phyloP scores from a whole-genome alignment of 192 early-diverging fungal genomes.

The Mortierella alpina region DNA sequence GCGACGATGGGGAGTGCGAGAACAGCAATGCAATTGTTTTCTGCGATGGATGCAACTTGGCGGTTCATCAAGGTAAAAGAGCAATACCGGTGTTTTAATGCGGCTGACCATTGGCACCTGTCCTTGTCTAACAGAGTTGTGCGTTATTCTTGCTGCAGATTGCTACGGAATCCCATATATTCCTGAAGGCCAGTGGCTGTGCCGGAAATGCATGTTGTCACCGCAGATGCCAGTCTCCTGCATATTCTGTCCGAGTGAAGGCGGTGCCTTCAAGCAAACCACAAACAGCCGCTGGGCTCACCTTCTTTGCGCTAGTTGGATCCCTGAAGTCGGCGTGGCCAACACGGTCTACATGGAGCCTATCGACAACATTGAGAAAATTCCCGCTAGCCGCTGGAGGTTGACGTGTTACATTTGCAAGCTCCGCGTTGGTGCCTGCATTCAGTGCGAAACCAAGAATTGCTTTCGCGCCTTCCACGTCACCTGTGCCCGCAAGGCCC shows the following conservation, averaged over 20 bases:
- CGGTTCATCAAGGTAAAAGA: conserved; percentile 93
- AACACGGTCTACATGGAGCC: conserved; percentile 99
- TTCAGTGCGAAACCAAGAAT: conserved; percentile 92
- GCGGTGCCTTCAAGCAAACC: conserved; percentile 97
- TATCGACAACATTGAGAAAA: conserved; percentile 89
- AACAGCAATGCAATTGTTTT: conserved; percentile 99
- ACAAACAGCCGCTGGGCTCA: conserved; percentile 95
- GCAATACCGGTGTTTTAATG: no score
- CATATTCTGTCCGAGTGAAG: conserved; percentile 91
- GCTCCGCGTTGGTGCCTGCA: conserved; percentile 85
- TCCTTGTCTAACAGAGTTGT: no score
- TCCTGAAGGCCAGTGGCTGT: conserved; percentile 99
- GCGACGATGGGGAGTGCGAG: conserved; percentile 98
- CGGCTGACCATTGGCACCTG: no score
- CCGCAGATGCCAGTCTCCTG: conserved; percentile 91
- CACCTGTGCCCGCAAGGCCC: conserved; percentile 90
- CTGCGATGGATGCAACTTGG: conserved; percentile 99
- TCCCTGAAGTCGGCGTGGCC: conserved; percentile 89
- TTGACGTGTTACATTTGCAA: conserved; percentile 92
- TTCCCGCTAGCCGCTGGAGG: conserved; percentile 91
- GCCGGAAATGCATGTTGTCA: conserved; percentile 96
- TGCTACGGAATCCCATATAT: conserved; percentile 99
- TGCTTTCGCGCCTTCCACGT: conserved; percentile 95
- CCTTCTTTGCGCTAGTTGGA: conserved; percentile 95
- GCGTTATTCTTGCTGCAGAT: conserved; percentile 60